Evolutionary conservation across 1,284 basidiomycete genomes (phyloP), one percentile per base, ranked within the genome.

Genomic region (Irpex lacteus): DNA sequence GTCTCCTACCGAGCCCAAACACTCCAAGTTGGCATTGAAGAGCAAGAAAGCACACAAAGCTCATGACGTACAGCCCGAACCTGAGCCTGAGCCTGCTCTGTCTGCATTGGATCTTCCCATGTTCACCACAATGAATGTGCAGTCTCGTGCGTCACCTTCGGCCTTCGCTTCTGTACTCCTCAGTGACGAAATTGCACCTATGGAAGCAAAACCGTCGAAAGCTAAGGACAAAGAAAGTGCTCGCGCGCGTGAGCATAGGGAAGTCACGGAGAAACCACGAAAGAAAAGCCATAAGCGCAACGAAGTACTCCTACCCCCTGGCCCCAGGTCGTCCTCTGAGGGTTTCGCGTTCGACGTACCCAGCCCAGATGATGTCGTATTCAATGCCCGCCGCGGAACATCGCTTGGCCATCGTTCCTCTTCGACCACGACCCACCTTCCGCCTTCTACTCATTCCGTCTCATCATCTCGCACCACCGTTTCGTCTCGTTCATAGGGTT

Each of bases 341-440:
- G 76, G 78, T 2, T 94, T 92, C 72, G 80, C 85, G 6, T 95
- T 95, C 70, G 86, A 92, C 66, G 81, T 82, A 26, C 92, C 92
- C n/a, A 96, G 94, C 73, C 94, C 95, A 9, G 94, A 96, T 69
- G 94, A 96, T 71, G 77, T 91, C 63, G 87, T 96, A 11, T 79
- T 91, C 72, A 86, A 86, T 67, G 93, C 95, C 44, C 86, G 95
- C 40, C 85, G 84, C 61, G 91, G 92, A 56, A 93, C 94, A 5
- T 77, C 84, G 21, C 76, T 91, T 56, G 82, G 75, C 6, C 79
- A 80, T 60, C 69, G 70, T 72, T 78, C 67, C 71, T 63, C 50
- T 54, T 69, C 60, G 63, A 65, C 61, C 56, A 64, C 64, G 44
- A 53, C 68, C 50, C 64, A 61, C 57, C 59, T 58, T 18, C 26